Base-by-base conservation (phyloP, 1,284 basidiomycete genomes). In the Sporisorium reilianum region DNA sequence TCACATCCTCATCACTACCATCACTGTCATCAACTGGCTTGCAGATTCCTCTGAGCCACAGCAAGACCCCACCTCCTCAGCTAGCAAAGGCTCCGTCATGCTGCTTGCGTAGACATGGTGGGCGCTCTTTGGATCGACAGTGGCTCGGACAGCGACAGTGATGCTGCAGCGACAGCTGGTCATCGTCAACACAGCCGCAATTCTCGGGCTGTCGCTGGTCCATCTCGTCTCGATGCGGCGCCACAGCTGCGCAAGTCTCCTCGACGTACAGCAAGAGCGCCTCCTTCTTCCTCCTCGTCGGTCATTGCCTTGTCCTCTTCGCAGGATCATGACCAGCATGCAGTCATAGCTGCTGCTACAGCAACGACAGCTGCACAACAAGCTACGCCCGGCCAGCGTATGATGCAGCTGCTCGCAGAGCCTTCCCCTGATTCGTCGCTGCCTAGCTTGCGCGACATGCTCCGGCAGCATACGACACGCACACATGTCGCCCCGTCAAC, bases 71-170 rank as follows among this genome's bases (percentile, higher is more conserved):
- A 10, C 26, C 26, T 20, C 18, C 16, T 11, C 7, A 20, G 50
- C 49, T 36, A 22, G 40, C 53, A 9, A 12, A 12, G 23, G 40
- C 53, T 20, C 25, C 30, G 55, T 9, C 16, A 66, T 66, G 64
- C 57, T 22, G 57, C 28, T 48, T 26, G 42, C 20, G 18, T 0
- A 25, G 16, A 32, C 18, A 72, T 72, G 69, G 69, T 72, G 2
- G 69, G 69, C 46, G 69, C 69, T 22, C 49, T 72, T 14, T 72
- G 64, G 64, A 66, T 72, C 53, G 64, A 72, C 54, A 67, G 64
- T 30, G 64, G 55, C 38, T 67, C 70, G 0, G 70, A 73, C 36
- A 64, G 52, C 48, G 69, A 72, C 20, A 55, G 42, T 56, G 49
- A 56, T 28, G 34, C 22, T 49, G 34, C 44, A 3, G 40, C 44